Base-by-base conservation (phyloP, 139 green algal genomes). In the Chlamydomonas eustigma region DNA sequence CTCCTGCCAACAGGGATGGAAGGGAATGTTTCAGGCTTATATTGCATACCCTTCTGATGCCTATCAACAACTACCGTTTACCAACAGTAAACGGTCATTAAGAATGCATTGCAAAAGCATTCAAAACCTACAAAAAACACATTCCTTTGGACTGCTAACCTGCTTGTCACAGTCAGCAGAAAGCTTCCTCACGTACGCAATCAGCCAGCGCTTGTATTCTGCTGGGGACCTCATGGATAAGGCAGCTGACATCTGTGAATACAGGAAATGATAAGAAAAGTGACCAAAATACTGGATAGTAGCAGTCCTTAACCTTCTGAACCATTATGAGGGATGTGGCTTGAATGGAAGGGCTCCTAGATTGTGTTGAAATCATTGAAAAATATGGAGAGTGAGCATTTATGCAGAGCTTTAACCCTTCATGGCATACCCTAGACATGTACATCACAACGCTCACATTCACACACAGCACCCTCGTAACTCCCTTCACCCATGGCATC, bases 201-300 rank as follows among this genome's bases (percentile, higher is more conserved):
- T 37, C 28, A 93, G 83, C 84, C 85, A 93, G 39, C 79, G 75
- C 37, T 77, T 70, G 79, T 87, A 92, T 71, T 94, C 90, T 25
- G 70, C 32, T 0, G 74, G 67, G 8, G 71, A 84, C 36, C 73
- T 37, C 68, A 94, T 65, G 3, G 79, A 78, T 51, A 85, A 74
- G 32, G 88, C 85, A 1, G 86, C 71, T 3, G 87, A 85, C 70
- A 94, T 72, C 71, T 87, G 88, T 69, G 70, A 36, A 58, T 18
- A 58, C 12, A 12, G 44, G 44, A 12, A 58, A 18, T 18, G 44
- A 58, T 18, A 58, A 18, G 18, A 18, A n/a, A n/a, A n/a, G n/a
- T n/a, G 44, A 58, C 18, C 44, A 58, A 18, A 12, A 58, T 58
- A 12, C 12, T 28, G 12, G 18, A 58, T 18, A 58, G 44, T 28